Evolutionary conservation across 176 grass and related monocot genomes (phyloP), one percentile per base, ranked within the genome.

Genomic region (Paspalum vaginatum): DNA sequence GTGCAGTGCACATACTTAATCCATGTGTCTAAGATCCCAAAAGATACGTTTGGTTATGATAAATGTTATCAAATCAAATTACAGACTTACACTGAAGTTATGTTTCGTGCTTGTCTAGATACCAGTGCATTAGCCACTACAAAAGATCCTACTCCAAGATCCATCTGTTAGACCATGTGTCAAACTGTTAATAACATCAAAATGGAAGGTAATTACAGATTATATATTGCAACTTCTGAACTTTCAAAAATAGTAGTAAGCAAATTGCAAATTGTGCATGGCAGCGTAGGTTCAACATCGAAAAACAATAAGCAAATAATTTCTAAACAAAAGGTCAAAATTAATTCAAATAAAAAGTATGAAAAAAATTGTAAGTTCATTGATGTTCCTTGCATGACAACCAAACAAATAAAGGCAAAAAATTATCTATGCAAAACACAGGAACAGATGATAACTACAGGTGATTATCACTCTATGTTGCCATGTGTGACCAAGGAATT

Each of bases 101-200:
- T 64, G 61, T 92, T 86, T 9, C 91, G 87, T 79, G 91, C 83
- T 87, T 94, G 87, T 85, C 88, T 88, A 76, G 94, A 97, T 68
- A 94, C 89, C 72, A 97, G 79, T 79, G 91, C 87, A 72, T 97
- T 94, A 79, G 87, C 87, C 70, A 97, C 85, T 74, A 97, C 91
- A 87, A 97, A 97, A 65, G 89, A 97, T 60, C 94, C 94, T 74
- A 94, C 94, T 82, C 91, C 94, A 32, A 97, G 87, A 94, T 97
- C 91, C 94, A 97, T 97, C 94, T 94, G 89, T 88, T 83, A 63
- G 47, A 89, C 64, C 58, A 87, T 41, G 81, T 70, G 82, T 60
- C 57, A 88, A 25, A 60, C 39, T 77, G 5, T 86, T 78, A 79
- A 69, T 47, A 79, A 53, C 37, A 88, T 76, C 61, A 52, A 42